phyloP scores from a whole-genome alignment of 495 filamentous ascomycete genomes.

The Hypoxylon lenormandii region DNA sequence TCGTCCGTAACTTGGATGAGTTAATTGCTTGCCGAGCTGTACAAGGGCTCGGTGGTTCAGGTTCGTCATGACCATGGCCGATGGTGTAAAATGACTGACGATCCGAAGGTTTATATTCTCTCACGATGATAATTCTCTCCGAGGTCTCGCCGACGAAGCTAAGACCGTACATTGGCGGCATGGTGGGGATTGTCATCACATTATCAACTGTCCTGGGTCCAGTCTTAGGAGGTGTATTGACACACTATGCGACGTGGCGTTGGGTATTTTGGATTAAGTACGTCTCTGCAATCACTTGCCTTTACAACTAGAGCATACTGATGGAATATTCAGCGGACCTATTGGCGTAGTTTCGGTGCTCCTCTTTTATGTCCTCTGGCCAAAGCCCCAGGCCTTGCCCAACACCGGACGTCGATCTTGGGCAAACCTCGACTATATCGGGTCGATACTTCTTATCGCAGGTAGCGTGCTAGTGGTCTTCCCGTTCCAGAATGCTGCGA shows the following conservation, averaged over 20 bases:
- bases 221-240: slow-evolving; percentile 58
- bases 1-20: slow-evolving; percentile 57
- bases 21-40: slow-evolving; percentile 60
- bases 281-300: slow-evolving; percentile 45
- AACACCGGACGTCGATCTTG: slow-evolving; percentile 52
- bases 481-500: slow-evolving; percentile 68
- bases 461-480: slow-evolving; percentile 69
- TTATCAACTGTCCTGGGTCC: slow-evolving; percentile 60
- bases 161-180: slow-evolving; percentile 53
- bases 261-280: slow-evolving; percentile 66
- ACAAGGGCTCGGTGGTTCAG: slow-evolving; percentile 62
- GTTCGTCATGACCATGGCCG: no score
- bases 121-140: slow-evolving; percentile 65
- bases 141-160: slow-evolving; percentile 60
- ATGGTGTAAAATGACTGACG: no score
- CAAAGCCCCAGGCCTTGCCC: slow-evolving; percentile 52
- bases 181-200: slow-evolving; percentile 52
- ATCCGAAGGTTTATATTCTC: slow-evolving; percentile 56
- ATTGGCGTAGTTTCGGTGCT: slow-evolving; percentile 63
- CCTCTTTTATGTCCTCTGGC: slow-evolving; percentile 63
- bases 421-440: slow-evolving; percentile 66
- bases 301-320: slow-evolving; percentile 4
- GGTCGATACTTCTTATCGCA: slow-evolving; percentile 66
- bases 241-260: slow-evolving; percentile 55
- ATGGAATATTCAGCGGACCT: slow-evolving; percentile 52